These are phyloP conservation scores for Opeltia flavorubescens DNA, from an alignment of 495 filamentous ascomycete genomes.

Conservation along the genomic window DNA sequence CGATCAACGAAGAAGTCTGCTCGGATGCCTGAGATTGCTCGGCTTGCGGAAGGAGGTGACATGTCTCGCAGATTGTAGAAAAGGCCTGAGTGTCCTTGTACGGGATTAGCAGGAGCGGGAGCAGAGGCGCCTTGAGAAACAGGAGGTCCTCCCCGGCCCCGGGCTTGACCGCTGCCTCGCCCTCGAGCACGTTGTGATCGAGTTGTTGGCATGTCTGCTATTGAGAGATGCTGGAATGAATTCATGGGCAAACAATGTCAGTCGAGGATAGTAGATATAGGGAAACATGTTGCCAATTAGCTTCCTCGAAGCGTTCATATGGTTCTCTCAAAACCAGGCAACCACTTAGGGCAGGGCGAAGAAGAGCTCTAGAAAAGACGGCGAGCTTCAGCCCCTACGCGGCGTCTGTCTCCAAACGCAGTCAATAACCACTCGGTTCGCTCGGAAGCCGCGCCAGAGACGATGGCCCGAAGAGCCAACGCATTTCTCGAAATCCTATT, in stretches of 20 bases:
- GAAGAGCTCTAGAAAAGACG: neutral
- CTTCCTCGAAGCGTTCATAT: constrained; percentile 2
- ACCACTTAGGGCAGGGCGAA: neutral
- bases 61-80: constrained; percentile 1
- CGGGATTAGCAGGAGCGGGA: neutral
- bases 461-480: neutral
- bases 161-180: constrained; percentile 8
- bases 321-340: neutral
- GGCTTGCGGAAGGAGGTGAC: constrained; percentile 5
- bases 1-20: constrained; percentile 6
- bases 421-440: neutral
- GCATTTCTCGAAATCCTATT: neutral
- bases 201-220: constrained; percentile 13
- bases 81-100: constrained; percentile 1
- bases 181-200: constrained; percentile 8
- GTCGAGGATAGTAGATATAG: neutral
- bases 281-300: neutral
- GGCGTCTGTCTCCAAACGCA: neutral
- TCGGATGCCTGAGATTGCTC: constrained; percentile 4
- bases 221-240: constrained; percentile 4
- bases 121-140: neutral
- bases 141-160: neutral
- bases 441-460: neutral
- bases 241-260: neutral
- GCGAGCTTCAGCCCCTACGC: constrained; percentile 1